phyloP scores from a whole-genome alignment of 2,329 filamentous ascomycete genomes.

The Microdochium bolleyi region DNA sequence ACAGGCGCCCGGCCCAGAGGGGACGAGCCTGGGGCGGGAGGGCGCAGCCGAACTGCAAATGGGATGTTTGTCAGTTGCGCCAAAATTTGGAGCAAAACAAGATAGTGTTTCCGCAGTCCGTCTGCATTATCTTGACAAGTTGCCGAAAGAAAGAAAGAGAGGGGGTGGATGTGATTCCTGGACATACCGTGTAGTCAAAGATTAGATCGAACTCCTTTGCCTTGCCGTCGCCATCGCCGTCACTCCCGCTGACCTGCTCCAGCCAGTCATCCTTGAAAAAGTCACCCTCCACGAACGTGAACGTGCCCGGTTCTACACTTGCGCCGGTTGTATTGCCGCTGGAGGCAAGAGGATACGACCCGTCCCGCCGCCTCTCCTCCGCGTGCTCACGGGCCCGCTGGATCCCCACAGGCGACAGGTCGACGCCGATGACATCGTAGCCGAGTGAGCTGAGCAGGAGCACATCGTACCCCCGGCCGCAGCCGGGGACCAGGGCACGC shows the following conservation, averaged over 20 bases:
- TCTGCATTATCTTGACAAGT: no score
- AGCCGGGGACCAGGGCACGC: conserved; percentile 69
- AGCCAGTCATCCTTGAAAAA: conserved; percentile 58
- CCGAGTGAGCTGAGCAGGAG: conserved; percentile 66
- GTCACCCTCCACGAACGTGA: conserved; percentile 53
- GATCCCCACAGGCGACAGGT: conserved; percentile 46
- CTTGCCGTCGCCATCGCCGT: neutral
- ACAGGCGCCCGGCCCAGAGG: conserved; percentile 45
- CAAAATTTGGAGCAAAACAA: no score
- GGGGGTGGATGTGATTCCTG: neutral
- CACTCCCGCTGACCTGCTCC: conserved; percentile 26
- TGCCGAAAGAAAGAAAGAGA: neutral
- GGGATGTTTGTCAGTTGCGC: no score
- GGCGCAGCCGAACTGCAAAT: conserved; percentile 51
- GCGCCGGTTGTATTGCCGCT: conserved; percentile 31
- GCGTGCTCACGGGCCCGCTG: conserved; percentile 37
- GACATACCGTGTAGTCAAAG: conserved; percentile 53
- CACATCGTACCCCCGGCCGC: conserved; percentile 76
- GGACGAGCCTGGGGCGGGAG: conserved; percentile 44
- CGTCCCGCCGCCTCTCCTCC: conserved; percentile 13
- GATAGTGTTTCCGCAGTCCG: no score
- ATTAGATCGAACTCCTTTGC: conserved; percentile 56
- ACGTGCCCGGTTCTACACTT: conserved; percentile 37
- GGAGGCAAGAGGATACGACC: neutral
- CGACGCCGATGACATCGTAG: conserved; percentile 70